A percentile compares a stretch with the other conserved stretches of the same genome.
phyloP scores from a whole-genome alignment of 140 eudicot genomes.

The Erigeron philadelphicus region DNA sequence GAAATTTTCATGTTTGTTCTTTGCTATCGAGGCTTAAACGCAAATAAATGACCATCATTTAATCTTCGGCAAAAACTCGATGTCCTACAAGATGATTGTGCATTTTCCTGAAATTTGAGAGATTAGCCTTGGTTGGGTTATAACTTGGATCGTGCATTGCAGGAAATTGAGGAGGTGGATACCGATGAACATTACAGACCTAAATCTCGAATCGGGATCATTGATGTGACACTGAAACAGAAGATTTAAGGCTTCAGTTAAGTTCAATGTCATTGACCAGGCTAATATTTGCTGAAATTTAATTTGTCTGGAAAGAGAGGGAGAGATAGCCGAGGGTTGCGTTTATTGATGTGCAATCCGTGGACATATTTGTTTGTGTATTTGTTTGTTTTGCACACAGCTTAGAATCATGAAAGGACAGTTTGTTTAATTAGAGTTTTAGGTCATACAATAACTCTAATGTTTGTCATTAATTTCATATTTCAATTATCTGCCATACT shows the following conservation, averaged over 20 bases:
- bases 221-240: constrained; percentile 55
- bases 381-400: constrained; percentile 27
- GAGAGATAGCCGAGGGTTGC: constrained; percentile 14
- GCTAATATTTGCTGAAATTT: constrained; percentile 10
- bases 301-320: constrained; percentile 6
- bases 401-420: constrained; percentile 22
- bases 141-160: constrained; percentile 19
- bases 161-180: constrained; percentile 92
- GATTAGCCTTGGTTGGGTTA: background rate
- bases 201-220: constrained; percentile 63
- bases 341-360: constrained; percentile 22
- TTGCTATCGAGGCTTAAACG: constrained; percentile 7
- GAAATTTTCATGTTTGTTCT: background rate
- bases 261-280: constrained; percentile 13
- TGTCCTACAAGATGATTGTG: background rate
- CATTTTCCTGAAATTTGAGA: background rate
- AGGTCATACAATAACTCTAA: constrained; percentile 25
- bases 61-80: no score
- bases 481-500: background rate
- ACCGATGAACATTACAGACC: constrained; percentile 88
- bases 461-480: constrained; percentile 18
- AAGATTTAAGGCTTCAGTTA: constrained; percentile 31
- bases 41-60: background rate
- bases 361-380: constrained; percentile 29
- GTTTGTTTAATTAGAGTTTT: constrained; percentile 22